phyloP scores from a whole-genome alignment of 495 filamentous ascomycete genomes.

The Aspergillus incahuasiensis region DNA sequence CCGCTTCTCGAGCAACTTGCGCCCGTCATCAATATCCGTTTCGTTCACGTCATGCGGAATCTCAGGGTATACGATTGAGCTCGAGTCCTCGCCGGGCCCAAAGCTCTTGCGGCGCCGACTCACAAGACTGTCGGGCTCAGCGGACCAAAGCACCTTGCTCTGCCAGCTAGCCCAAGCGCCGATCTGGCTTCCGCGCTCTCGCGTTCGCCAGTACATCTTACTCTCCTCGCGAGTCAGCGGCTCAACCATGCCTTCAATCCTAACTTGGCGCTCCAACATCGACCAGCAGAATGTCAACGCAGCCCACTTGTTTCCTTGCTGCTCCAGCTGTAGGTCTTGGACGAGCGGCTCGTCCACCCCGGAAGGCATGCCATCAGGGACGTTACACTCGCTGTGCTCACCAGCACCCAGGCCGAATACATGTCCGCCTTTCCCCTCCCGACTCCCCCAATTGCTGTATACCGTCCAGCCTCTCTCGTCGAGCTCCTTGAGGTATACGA shows the following conservation, averaged over 20 bases:
- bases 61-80: constrained; percentile 29
- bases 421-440: constrained; percentile 43
- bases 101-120: constrained; percentile 31
- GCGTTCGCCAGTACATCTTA: constrained; percentile 81
- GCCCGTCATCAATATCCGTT: constrained; percentile 56
- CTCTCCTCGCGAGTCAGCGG: constrained; percentile 67
- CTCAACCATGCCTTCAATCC: constrained; percentile 72
- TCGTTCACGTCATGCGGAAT: constrained; percentile 54
- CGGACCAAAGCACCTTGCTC: constrained; percentile 61
- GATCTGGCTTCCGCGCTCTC: constrained; percentile 72
- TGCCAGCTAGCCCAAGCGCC: constrained; percentile 94
- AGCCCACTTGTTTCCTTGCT: constrained; percentile 39
- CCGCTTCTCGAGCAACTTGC: constrained; percentile 59
- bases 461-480: constrained; percentile 74
- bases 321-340: constrained; percentile 5
- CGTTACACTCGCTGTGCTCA: constrained; percentile 3
- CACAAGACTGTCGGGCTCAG: constrained; percentile 24
- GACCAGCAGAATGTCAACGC: constrained; percentile 50
- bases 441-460: constrained; percentile 84
- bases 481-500: constrained; percentile 85
- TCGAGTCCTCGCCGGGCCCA: constrained; percentile 32
- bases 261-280: constrained; percentile 76
- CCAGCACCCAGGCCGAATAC: constrained; percentile 31
- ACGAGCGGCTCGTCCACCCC: constrained; percentile 14
- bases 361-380: constrained; percentile 25